Conservation (phyloP, 2,329 filamentous ascomycete species). For the Diplodia mutila region DNA sequence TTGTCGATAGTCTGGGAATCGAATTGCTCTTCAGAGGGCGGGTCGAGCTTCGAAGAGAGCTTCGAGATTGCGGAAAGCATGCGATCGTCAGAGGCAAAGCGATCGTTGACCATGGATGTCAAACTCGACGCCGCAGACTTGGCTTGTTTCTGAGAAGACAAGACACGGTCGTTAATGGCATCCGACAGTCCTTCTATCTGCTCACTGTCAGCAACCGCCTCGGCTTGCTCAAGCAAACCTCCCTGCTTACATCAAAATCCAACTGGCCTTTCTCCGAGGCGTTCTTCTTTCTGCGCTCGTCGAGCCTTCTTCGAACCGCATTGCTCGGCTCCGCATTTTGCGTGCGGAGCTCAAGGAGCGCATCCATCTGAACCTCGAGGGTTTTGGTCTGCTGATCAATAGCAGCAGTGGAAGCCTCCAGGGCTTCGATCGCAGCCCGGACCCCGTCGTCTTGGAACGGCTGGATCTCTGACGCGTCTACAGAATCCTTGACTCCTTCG, state of each 20-base stretch:
- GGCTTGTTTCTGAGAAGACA: conserved; percentile 52
- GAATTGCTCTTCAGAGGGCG: conserved; percentile 52
- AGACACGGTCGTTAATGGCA: conserved; percentile 38
- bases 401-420: conserved; percentile 66
- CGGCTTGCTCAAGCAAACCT: conserved; percentile 22
- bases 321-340: conserved; percentile 47
- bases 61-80: conserved; percentile 28
- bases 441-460: conserved; percentile 64
- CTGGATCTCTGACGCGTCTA: conserved; percentile 40
- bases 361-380: conserved; percentile 65
- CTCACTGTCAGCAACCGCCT: conserved; percentile 1
- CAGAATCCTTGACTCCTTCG: conserved; percentile 37
- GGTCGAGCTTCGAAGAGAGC: conserved; percentile 54
- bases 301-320: conserved; percentile 42
- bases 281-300: conserved; percentile 44
- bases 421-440: conserved; percentile 62
- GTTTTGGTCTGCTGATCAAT: conserved; percentile 67
- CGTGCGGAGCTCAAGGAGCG: conserved; percentile 59
- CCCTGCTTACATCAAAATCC: conserved; percentile 38
- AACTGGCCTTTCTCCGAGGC: conserved; percentile 48
- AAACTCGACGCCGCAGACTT: conserved; percentile 52
- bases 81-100: conserved; percentile 66
- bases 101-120: conserved; percentile 53
- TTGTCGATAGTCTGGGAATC: conserved; percentile 59
- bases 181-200: conserved; percentile 36